These are phyloP conservation scores for Abrus pulchellus DNA, from an alignment of 306 rosid genomes.

Conservation along the genomic window DNA sequence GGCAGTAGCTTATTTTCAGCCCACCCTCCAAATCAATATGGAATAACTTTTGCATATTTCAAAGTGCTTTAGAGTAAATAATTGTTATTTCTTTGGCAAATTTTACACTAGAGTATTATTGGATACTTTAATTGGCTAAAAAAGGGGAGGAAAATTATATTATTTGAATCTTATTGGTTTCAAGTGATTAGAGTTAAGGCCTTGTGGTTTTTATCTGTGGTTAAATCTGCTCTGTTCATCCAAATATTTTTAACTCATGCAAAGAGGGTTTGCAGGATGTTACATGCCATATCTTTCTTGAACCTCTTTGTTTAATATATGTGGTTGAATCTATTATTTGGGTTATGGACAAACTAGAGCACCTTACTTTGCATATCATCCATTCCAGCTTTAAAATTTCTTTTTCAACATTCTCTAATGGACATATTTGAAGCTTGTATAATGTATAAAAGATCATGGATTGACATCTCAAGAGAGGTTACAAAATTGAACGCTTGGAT, in stretches of 20 bases:
- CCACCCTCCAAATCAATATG: slow-evolving; percentile 21
- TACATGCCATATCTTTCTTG: slow-evolving; percentile 13
- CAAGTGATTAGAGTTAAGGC: background rate
- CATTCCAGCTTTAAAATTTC: background rate
- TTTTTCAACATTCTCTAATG: slow-evolving; percentile 15
- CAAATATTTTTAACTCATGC: slow-evolving; percentile 14
- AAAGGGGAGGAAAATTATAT: background rate
- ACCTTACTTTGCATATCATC: background rate
- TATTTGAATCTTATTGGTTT: slow-evolving; percentile 14
- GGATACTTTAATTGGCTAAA: slow-evolving; percentile 37
- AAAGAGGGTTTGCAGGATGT: background rate
- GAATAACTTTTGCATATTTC: slow-evolving; percentile 34
- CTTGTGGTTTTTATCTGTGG: slow-evolving; percentile 25
- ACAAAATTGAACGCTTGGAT: slow-evolving; percentile 27
- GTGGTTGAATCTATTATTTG: slow-evolving; percentile 26
- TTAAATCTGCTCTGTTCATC: slow-evolving; percentile 32
- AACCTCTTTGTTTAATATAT: background rate
- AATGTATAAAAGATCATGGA: slow-evolving; percentile 26
- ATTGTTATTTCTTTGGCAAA: slow-evolving; percentile 10
- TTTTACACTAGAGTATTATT: slow-evolving; percentile 34
- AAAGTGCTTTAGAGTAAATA: background rate
- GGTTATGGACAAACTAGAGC: background rate
- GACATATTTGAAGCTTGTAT: slow-evolving; percentile 29
- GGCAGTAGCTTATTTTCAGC: slow-evolving; percentile 38
- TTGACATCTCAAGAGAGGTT: slow-evolving; percentile 30